phyloP scores from a whole-genome alignment of 306 rosid genomes.

The Vigna unguiculata region DNA sequence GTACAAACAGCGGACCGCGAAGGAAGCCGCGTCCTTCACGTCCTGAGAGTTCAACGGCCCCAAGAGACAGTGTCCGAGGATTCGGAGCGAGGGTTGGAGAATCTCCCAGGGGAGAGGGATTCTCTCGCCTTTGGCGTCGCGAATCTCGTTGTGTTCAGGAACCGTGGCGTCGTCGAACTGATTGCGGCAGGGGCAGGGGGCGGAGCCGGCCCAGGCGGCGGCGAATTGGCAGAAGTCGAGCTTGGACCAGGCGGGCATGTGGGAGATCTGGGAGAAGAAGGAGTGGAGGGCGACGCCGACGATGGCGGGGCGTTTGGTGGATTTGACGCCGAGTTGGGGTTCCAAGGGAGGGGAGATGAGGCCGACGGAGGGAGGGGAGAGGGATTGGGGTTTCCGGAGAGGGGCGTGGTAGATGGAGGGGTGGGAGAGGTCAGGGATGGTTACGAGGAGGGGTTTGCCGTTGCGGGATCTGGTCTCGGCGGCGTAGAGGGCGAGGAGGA shows the following conservation, averaged over 20 bases:
- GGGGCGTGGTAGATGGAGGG: constrained; percentile 92
- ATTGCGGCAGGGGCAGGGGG: constrained; percentile 69
- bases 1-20: constrained; percentile 72
- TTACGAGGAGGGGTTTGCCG: constrained; percentile 81
- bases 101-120: constrained; percentile 98
- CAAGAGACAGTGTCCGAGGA: constrained; percentile 88
- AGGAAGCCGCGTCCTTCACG: constrained; percentile 73
- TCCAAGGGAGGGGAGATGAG: constrained; percentile 78
- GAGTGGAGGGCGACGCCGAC: constrained; percentile 84
- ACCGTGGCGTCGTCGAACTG: constrained; percentile 46
- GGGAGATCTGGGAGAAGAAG: constrained; percentile 90
- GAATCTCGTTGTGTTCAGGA: not conserved
- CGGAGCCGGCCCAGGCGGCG: constrained; percentile 83
- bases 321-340: constrained; percentile 84
- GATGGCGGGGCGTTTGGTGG: constrained; percentile 84
- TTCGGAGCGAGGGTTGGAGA: constrained; percentile 82
- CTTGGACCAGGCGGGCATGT: constrained; percentile 97
- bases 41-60: constrained; percentile 82
- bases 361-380: constrained; percentile 55
- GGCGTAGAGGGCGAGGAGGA: constrained; percentile 85
- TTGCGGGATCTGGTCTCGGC: constrained; percentile 78
- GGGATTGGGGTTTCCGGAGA: constrained; percentile 37
- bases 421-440: constrained; percentile 85
- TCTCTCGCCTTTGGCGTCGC: constrained; percentile 54
- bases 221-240: constrained; percentile 74